Conservation (phyloP, 305 asterid species). For the Stenogyne calaminthoides region DNA sequence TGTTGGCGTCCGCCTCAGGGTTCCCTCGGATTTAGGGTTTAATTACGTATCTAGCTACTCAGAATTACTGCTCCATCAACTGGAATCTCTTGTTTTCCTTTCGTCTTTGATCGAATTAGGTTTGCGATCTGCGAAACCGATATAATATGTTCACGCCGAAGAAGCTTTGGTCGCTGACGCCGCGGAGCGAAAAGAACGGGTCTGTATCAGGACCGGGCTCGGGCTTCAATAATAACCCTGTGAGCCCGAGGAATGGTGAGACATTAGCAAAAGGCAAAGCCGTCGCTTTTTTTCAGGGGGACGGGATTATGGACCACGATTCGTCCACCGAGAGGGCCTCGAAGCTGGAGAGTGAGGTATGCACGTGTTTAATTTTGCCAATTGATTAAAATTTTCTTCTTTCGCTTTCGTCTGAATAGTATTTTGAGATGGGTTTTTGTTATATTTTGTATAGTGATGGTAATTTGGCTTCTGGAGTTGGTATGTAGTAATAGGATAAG, state of each 20-base stretch:
- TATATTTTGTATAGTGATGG: constrained; percentile 20
- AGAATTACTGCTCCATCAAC: constrained; percentile 23
- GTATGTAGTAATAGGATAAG: constrained; percentile 3
- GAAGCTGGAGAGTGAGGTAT: constrained; percentile 83
- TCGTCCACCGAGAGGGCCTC: constrained; percentile 51
- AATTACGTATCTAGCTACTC: constrained; percentile 2
- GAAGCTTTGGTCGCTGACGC: constrained; percentile 72
- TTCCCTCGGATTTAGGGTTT: constrained; percentile 43
- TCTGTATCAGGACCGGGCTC: constrained; percentile 44
- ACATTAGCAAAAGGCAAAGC: constrained; percentile 53
- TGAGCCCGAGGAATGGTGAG: constrained; percentile 50
- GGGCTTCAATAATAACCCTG: constrained; percentile 42
- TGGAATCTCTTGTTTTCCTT: not conserved
- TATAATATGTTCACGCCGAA: constrained; percentile 72
- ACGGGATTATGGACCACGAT: constrained; percentile 53
- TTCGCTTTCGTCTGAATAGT: too few species aligned
- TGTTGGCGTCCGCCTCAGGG: constrained; percentile 75
- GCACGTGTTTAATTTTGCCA: constrained; percentile 30
- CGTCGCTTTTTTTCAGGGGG: constrained; percentile 44
- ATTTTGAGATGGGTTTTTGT: constrained; percentile 15
- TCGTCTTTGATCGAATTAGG: constrained; percentile 38
- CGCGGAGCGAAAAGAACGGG: constrained; percentile 66
- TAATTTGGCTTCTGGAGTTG: constrained; percentile 17
- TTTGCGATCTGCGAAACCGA: constrained; percentile 42
- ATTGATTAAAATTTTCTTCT: not conserved